Base-by-base conservation (phyloP, 768 basidiomycete genomes). In the Mycena albidolilacea region DNA sequence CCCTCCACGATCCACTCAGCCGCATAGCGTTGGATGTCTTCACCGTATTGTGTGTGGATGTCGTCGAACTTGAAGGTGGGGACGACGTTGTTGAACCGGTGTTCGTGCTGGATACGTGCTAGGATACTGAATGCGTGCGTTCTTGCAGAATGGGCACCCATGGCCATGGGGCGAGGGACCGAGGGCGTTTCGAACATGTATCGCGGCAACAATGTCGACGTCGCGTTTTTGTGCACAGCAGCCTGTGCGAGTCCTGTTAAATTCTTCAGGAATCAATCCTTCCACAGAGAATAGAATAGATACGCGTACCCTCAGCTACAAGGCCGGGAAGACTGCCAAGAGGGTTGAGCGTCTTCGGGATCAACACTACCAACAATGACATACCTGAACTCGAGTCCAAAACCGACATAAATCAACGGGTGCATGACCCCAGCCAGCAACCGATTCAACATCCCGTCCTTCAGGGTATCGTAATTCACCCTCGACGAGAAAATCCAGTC, bases 381-480 rank as follows among this genome's bases (percentile, higher is more conserved):
- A 23, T 46, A 70, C 69, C 85, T 83, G 70, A 91, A 91, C 78
- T 93, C 92, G 5, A 87, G 77, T 0, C 91, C 91, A 43, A 75
- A 89, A 30, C 89, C 90, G 3, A 80, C 77, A 67, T 92, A 90
- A 50, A 92, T 92, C 52, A 91, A 76, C 0, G 92, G 90, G 70
- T 92, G 92, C 5, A 92, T n/a, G 3, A 91, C 75, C 0, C 88
- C 88, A 0, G 82, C 86, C 11, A 90, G 30, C 76, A 90, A 85
- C 14, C 91, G 84, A 57, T 80, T 79, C 54, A 84, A 70, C 82
- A 83, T 82, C 52, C 54, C 44, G 55, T 55, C 69, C 41, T 43
- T 7, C 41, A 43, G 41, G 41, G 41, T 43, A 43, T 43, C 41
- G 41, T 43, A 43, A 62, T 72, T 72, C 37, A 58, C 64, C 65